Evolutionary conservation across 169 alveolate species (phyloP), one percentile per base, ranked within the genome.

Genomic region (Cryptosporidium tyzzeri): DNA sequence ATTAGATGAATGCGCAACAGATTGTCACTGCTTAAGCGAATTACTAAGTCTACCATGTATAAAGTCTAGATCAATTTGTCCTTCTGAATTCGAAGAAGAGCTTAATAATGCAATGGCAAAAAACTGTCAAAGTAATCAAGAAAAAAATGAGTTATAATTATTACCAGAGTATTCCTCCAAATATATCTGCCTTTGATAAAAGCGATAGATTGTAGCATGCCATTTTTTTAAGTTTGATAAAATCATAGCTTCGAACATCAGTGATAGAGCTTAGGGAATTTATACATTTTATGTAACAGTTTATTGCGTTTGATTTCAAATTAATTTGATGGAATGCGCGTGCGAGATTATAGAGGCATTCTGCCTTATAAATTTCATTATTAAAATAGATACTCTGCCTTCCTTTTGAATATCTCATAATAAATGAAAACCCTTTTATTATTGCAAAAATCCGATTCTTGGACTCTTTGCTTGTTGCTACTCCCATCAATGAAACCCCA

Each of bases 321-420:
- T 80, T 62, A 12, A 80, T 80, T 65, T 80, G 89, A 80, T 80
- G 89, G 62, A 62, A 80, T 21, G 89, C 89, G 31, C 89, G 73
- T 14, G 80, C 89, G n/a, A 62, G 41, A 65, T 80, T 80, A 41
- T 80, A 80, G 41, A 23, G 65, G 21, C 89, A 80, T 62, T 80
- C 89, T 26, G 89, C 89, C 35, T 65, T 80, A 26, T 44, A 80
- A 31, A 80, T 14, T 31, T 26, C 55, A 33, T 62, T 18, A n/a
- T 80, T 45, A n/a, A 44, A 23, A n/a, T 62, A 45, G 4, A 80
- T 58, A 18, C 89, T 80, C 44, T 62, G 35, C 55, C 89, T 59
- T 59, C 89, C 89, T 39, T 48, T 59, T 41, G 53, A 37, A 62
- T 80, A 80, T 62, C 89, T 29, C 7, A 53, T 62, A 37, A 80